A percentile compares a stretch with the other conserved stretches of the same genome.
Evolutionary conservation across 345 rosid genomes (phyloP).

Genomic region (Citropsis articulata): DNA sequence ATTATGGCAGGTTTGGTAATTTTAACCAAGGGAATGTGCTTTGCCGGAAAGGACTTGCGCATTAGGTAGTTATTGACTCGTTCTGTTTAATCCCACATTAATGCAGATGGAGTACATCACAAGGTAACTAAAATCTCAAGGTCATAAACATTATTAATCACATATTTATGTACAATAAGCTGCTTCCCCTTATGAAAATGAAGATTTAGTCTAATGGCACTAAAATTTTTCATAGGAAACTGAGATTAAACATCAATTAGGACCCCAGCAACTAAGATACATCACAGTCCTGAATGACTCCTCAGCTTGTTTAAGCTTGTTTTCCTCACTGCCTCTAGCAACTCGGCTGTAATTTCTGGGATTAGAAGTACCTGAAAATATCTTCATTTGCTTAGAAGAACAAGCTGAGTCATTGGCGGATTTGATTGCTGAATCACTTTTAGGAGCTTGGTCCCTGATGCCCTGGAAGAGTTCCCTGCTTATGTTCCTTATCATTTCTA

Average conservation of each 20-base stretch:
- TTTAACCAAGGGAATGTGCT: neutral
- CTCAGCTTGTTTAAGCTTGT: conserved; percentile 33
- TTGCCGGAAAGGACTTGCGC: neutral
- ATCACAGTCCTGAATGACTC: conserved; percentile 45
- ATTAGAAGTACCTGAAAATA: conserved; percentile 14
- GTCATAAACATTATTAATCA: neutral
- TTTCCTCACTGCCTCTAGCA: conserved; percentile 2
- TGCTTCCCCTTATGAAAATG: neutral
- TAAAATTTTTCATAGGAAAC: neutral
- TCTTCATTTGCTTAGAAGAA: conserved; percentile 24
- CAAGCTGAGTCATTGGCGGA: conserved; percentile 15
- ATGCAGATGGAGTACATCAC: neutral
- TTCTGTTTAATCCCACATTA: neutral
- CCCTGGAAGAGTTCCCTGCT: conserved; percentile 27
- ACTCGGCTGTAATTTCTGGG: neutral
- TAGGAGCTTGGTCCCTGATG: conserved; percentile 15
- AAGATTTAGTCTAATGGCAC: neutral
- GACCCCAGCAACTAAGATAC: conserved; percentile 45
- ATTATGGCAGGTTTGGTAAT: neutral
- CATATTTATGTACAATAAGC: neutral
- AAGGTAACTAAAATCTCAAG: neutral
- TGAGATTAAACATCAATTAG: conserved; percentile 15
- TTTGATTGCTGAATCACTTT: neutral
- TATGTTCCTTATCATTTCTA: conserved; percentile 21
- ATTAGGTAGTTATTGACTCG: neutral